phyloP scores from a whole-genome alignment of 345 rosid species.

The Euphorbia pulcherrima region DNA sequence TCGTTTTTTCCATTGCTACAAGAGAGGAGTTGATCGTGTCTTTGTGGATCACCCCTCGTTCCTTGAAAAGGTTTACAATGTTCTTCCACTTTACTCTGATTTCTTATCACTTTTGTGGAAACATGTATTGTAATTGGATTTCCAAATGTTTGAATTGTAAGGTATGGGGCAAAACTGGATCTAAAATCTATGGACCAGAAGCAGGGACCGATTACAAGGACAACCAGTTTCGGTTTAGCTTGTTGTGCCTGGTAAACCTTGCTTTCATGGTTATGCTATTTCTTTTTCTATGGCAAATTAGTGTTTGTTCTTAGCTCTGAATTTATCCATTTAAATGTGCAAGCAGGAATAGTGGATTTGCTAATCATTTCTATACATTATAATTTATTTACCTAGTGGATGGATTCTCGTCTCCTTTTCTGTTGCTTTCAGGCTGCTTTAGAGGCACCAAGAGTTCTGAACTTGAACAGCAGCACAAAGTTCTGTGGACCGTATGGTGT shows the following conservation, averaged over 20 bases:
- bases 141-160: slow-evolving; percentile 20
- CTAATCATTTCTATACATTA: no score
- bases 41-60: slow-evolving; percentile 91
- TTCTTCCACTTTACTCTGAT: not conserved
- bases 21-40: slow-evolving; percentile 85
- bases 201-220: slow-evolving; percentile 75
- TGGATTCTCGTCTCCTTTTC: not conserved
- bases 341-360: not conserved
- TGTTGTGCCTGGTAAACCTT: slow-evolving; percentile 68
- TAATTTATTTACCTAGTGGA: not conserved
- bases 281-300: not conserved
- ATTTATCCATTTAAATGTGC: not conserved
- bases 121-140: slow-evolving; percentile 11
- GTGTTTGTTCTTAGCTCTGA: not conserved
- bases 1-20: slow-evolving; percentile 87
- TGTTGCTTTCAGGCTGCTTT: slow-evolving; percentile 70
- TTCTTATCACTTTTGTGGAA: not conserved
- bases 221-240: slow-evolving; percentile 80
- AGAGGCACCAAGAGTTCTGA: slow-evolving; percentile 78
- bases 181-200: slow-evolving; percentile 82
- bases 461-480: slow-evolving; percentile 44
- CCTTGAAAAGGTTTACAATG: slow-evolving; percentile 62
- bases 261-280: not conserved
- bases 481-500: slow-evolving; percentile 91
- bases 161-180: slow-evolving; percentile 92